phyloP scores from a whole-genome alignment of 2,329 filamentous ascomycete species.

The Claviceps sp. region DNA sequence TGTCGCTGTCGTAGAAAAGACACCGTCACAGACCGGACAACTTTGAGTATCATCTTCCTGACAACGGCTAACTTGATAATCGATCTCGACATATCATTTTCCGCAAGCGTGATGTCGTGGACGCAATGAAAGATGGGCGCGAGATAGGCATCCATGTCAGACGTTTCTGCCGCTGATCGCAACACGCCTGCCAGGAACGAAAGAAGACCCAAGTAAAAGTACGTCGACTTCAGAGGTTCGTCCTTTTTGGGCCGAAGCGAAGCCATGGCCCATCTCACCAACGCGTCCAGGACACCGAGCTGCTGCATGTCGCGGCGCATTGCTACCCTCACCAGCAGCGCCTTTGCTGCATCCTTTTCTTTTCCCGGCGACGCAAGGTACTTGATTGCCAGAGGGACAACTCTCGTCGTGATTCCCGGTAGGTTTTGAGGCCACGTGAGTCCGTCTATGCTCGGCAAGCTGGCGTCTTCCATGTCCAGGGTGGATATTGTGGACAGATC shows the following conservation, averaged over 20 bases:
- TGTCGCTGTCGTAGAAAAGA: conserved; percentile 44
- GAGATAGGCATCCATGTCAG: conserved; percentile 58
- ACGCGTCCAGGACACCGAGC: conserved; percentile 51
- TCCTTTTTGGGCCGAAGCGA: conserved; percentile 36
- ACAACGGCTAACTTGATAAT: conserved; percentile 65
- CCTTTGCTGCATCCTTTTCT: conserved; percentile 77
- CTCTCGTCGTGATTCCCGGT: conserved; percentile 56
- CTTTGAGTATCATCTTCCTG: conserved; percentile 72
- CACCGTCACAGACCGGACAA: conserved; percentile 60
- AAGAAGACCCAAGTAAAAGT: conserved; percentile 65
- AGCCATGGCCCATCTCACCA: conserved; percentile 59
- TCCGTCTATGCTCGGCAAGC: conserved; percentile 28
- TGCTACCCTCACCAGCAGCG: conserved; percentile 67
- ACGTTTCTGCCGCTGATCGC: conserved; percentile 54
- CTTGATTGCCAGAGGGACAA: conserved; percentile 56
- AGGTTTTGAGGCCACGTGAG: conserved; percentile 45
- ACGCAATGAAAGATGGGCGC: conserved; percentile 51
- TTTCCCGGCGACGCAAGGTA: conserved; percentile 69
- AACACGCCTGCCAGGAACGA: conserved; percentile 68
- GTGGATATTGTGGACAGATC: conserved; percentile 77
- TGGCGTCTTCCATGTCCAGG: conserved; percentile 33
- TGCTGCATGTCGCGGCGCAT: conserved; percentile 80
- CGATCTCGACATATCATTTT: conserved; percentile 32
- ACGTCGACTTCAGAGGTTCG: conserved; percentile 38
- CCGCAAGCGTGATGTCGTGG: conserved; percentile 41